phyloP scores from a whole-genome alignment of 345 rosid genomes.

The Boechera retrofracta region DNA sequence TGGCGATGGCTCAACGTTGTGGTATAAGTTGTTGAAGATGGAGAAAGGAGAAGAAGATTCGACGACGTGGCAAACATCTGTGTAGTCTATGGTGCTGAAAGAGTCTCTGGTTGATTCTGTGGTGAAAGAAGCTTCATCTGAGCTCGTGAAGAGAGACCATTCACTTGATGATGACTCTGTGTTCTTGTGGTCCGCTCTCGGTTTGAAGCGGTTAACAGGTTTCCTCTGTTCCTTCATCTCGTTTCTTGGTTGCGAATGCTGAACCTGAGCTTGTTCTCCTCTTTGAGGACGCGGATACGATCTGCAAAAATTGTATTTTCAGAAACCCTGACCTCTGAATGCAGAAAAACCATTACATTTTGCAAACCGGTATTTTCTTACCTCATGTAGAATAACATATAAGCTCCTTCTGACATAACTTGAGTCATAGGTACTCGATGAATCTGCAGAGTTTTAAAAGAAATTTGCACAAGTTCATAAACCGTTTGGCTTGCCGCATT shows the following conservation, averaged over 20 bases:
- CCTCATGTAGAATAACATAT: slow-evolving; percentile 89
- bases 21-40: slow-evolving; percentile 55
- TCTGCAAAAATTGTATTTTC: slow-evolving; percentile 43
- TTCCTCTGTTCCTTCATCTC: slow-evolving; percentile 56
- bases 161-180: slow-evolving; percentile 78
- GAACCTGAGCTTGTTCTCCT: slow-evolving; percentile 44
- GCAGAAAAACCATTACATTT: not conserved
- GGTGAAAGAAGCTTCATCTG: slow-evolving; percentile 88
- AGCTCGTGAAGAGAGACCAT: slow-evolving; percentile 88
- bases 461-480: not conserved
- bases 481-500: not conserved
- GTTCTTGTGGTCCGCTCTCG: slow-evolving; percentile 39
- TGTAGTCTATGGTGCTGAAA: slow-evolving; percentile 70
- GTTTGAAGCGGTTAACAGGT: slow-evolving; percentile 39
- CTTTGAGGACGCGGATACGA: slow-evolving; percentile 69
- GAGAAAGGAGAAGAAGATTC: slow-evolving; percentile 54
- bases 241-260: slow-evolving; percentile 42
- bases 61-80: slow-evolving; percentile 61
- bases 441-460: slow-evolving; percentile 52
- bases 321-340: not conserved
- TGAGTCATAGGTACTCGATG: slow-evolving; percentile 73
- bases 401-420: slow-evolving; percentile 96
- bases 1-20: slow-evolving; percentile 49
- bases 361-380: slow-evolving; percentile 26
- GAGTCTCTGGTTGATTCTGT: slow-evolving; percentile 93